Percentiles rank a stretch among this genome's conserved stretches.
phyloP scores from a whole-genome alignment of 805 yeast genomes.

The Monosporozyma servazzii region DNA sequence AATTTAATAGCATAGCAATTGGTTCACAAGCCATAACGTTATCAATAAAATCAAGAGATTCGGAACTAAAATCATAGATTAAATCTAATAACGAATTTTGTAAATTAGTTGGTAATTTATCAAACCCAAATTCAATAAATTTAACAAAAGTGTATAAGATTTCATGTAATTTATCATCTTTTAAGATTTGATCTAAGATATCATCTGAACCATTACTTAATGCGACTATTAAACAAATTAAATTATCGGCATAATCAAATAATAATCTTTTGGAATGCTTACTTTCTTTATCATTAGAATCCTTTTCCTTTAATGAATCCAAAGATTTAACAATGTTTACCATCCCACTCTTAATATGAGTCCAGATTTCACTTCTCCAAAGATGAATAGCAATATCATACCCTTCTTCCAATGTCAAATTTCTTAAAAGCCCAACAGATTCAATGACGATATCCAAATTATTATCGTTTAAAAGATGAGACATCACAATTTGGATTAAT shows the following conservation, averaged over 20 bases:
- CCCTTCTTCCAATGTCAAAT: constrained; percentile 78
- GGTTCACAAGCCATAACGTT: constrained; percentile 11
- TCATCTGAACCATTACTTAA: constrained; percentile 56
- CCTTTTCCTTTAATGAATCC: constrained; percentile 25
- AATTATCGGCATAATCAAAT: constrained; percentile 62
- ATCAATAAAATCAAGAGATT: constrained; percentile 45
- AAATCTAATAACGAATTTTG: constrained; percentile 48
- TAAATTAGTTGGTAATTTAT: constrained; percentile 33
- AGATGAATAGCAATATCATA: constrained; percentile 65
- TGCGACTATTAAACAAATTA: constrained; percentile 58
- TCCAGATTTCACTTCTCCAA: constrained; percentile 76
- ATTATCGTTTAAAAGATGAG: constrained; percentile 54
- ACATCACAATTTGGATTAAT: constrained; percentile 53
- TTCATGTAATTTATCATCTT: constrained; percentile 18
- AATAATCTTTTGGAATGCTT: constrained; percentile 39
- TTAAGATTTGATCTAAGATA: constrained; percentile 38
- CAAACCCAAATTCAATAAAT: constrained; percentile 23
- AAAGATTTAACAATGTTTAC: constrained; percentile 43
- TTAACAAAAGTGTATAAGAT: constrained; percentile 22
- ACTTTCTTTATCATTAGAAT: constrained; percentile 5
- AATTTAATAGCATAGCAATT: constrained; percentile 1
- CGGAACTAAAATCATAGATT: constrained; percentile 51
- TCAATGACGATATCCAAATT: constrained; percentile 73
- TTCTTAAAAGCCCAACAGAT: constrained; percentile 72
- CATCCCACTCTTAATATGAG: constrained; percentile 43